phyloP scores from a whole-genome alignment of 176 grass and related monocot species.

The Oryza punctata region DNA sequence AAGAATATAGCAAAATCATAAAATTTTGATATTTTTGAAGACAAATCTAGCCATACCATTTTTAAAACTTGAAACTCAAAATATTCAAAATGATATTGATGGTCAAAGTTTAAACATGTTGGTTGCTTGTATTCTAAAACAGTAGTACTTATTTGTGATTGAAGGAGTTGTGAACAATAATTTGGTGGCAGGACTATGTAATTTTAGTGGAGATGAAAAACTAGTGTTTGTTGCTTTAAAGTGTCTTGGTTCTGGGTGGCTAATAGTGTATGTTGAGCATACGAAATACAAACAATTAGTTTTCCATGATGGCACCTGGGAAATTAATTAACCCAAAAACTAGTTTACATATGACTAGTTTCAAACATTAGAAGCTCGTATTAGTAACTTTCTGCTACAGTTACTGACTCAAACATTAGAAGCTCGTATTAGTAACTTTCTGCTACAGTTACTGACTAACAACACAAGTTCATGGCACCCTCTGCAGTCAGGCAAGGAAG shows the following conservation, averaged over 20 bases:
- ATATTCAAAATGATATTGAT: too few relatives aligned
- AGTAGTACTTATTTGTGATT: too few relatives aligned
- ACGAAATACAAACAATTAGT: background rate
- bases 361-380: constrained; percentile 9
- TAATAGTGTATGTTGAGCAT: too few relatives aligned
- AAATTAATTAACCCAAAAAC: background rate
- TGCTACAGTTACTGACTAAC: background rate
- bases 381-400: constrained; percentile 10
- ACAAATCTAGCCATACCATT: too few relatives aligned
- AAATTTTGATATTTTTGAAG: too few relatives aligned
- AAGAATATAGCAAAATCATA: too few relatives aligned
- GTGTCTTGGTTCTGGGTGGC: background rate
- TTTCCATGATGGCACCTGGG: background rate
- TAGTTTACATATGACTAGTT: background rate
- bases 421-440: constrained; percentile 20
- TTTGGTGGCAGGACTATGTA: too few relatives aligned
- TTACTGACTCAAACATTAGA: background rate
- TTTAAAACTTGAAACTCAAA: too few relatives aligned
- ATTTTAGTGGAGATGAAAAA: background rate
- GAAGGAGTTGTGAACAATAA: too few relatives aligned
- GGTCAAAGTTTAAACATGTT: too few relatives aligned
- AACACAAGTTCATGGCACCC: background rate
- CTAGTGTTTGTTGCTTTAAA: too few relatives aligned
- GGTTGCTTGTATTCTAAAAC: too few relatives aligned
- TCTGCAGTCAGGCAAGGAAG: background rate